phyloP scores from a whole-genome alignment of 768 basidiomycete genomes.

The Ephemerocybe angulata region DNA sequence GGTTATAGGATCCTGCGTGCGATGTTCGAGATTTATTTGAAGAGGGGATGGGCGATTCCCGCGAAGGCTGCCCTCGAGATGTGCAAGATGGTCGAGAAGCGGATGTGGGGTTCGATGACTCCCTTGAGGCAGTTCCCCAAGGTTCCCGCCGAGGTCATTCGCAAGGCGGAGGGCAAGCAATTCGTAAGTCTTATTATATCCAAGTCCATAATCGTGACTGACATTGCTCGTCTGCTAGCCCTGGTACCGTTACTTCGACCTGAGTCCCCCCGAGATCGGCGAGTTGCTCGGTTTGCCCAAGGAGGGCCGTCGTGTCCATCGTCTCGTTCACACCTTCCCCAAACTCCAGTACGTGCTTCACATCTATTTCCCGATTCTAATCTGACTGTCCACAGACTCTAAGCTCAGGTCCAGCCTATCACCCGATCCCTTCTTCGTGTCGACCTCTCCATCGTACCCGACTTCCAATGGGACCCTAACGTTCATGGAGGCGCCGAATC shows the following conservation, averaged over 20 bases:
- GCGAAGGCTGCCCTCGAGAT: constrained; percentile 88
- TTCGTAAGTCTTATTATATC: constrained; percentile 51
- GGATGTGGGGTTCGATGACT: constrained; percentile 98
- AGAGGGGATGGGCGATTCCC: constrained; percentile 96
- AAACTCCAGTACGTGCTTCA: too few species aligned
- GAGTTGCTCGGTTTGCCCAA: constrained; percentile 94
- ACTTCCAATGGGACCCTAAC: constrained; percentile 97
- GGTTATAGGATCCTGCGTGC: constrained; percentile 77
- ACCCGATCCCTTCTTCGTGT: constrained; percentile 90
- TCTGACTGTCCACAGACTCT: constrained; percentile 59
- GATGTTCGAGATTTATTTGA: constrained; percentile 96
- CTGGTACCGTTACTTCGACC: constrained; percentile 96
- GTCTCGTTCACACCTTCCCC: constrained; percentile 94
- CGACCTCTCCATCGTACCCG: constrained; percentile 92
- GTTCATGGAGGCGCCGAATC: constrained; percentile 85
- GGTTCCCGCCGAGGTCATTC: constrained; percentile 77
- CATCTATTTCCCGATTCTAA: too few species aligned
- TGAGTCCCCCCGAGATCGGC: constrained; percentile 88
- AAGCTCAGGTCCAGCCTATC: constrained; percentile 96
- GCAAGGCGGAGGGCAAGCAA: constrained; percentile 95
- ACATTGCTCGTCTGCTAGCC: constrained; percentile 45
- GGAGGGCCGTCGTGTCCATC: constrained; percentile 87
- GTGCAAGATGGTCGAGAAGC: constrained; percentile 93
- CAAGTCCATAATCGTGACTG: constrained; percentile 6
- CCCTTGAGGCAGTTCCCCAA: constrained; percentile 94